Conservation (phyloP, 306 rosid genomes). For the Lablab purpureus region DNA sequence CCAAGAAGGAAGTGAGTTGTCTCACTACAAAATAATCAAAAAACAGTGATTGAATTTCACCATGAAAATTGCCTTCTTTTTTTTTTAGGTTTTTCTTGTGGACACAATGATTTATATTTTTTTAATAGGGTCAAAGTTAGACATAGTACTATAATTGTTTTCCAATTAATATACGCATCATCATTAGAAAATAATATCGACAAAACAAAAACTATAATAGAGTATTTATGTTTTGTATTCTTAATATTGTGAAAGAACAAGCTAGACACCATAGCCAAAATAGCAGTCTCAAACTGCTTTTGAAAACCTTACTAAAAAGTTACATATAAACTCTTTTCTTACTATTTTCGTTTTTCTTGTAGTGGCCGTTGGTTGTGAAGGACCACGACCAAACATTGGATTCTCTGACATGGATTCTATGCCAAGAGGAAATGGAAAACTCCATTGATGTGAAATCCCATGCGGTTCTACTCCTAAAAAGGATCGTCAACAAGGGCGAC, state of each 20-base stretch:
- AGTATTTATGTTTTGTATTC: too few species aligned
- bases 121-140: too few species aligned
- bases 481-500: slow-evolving; percentile 43
- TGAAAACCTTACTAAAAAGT: not conserved
- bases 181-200: too few species aligned
- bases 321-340: not conserved
- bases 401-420: slow-evolving; percentile 60
- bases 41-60: not conserved
- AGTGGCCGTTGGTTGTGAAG: not conserved
- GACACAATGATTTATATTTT: too few species aligned
- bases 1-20: slow-evolving; percentile 41
- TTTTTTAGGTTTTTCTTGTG: too few species aligned
- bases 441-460: slow-evolving; percentile 48
- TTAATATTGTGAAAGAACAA: too few species aligned
- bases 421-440: slow-evolving; percentile 14
- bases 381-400: slow-evolving; percentile 50
- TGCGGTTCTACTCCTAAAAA: slow-evolving; percentile 50
- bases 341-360: not conserved
- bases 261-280: too few species aligned
- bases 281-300: too few species aligned
- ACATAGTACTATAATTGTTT: too few species aligned
- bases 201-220: too few species aligned
- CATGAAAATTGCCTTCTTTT: too few species aligned
- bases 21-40: not conserved
- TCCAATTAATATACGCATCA: too few species aligned